Percentiles rank a stretch among this genome's conserved stretches.
phyloP scores from a whole-genome alignment of 2,329 filamentous ascomycete genomes.

The Teratosphaeria epicoccoides region DNA sequence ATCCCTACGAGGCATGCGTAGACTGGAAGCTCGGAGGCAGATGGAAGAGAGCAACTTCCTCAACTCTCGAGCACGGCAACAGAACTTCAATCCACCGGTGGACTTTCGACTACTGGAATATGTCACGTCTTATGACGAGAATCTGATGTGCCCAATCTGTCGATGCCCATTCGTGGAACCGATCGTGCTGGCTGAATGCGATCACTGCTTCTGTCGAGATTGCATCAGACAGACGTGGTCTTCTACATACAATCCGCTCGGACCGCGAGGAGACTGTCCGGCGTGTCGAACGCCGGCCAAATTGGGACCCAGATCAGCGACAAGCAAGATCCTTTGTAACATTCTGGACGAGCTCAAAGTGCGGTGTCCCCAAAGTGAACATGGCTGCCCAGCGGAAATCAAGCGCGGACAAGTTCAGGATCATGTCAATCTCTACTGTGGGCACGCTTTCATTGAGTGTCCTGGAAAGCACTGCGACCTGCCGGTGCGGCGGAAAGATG shows the following conservation, averaged over 20 bases:
- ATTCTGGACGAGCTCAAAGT: slow-evolving; percentile 53
- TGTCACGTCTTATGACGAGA: slow-evolving; percentile 45
- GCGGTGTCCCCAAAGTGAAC: slow-evolving; percentile 44
- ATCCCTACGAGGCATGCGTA: slow-evolving; percentile 17
- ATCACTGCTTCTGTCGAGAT: slow-evolving; percentile 53
- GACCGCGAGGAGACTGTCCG: slow-evolving; percentile 38
- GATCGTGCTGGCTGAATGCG: slow-evolving; percentile 45
- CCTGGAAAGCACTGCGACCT: slow-evolving; percentile 40
- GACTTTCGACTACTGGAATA: slow-evolving; percentile 51
- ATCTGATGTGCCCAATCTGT: slow-evolving; percentile 55
- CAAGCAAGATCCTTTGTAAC: slow-evolving; percentile 45
- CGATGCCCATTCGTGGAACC: slow-evolving; percentile 52
- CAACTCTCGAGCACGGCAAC: slow-evolving; percentile 15
- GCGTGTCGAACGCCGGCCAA: slow-evolving; percentile 42
- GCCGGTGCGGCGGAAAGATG: slow-evolving; percentile 45
- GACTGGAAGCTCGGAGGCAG: slow-evolving; percentile 22
- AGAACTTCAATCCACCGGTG: slow-evolving; percentile 28
- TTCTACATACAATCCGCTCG: slow-evolving; percentile 24
- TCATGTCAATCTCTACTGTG: slow-evolving; percentile 52
- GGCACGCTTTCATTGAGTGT: slow-evolving; percentile 45
- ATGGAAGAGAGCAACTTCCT: slow-evolving; percentile 24
- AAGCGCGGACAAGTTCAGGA: slow-evolving; percentile 47
- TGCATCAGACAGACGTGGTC: slow-evolving; percentile 44
- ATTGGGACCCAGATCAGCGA: slow-evolving; percentile 26
- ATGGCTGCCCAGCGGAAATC: slow-evolving; percentile 44